Percentiles rank a stretch among this genome's conserved stretches.
These are phyloP conservation scores for Cercis canadensis DNA, from an alignment of 306 rosid genomes.

Conservation along the genomic window DNA sequence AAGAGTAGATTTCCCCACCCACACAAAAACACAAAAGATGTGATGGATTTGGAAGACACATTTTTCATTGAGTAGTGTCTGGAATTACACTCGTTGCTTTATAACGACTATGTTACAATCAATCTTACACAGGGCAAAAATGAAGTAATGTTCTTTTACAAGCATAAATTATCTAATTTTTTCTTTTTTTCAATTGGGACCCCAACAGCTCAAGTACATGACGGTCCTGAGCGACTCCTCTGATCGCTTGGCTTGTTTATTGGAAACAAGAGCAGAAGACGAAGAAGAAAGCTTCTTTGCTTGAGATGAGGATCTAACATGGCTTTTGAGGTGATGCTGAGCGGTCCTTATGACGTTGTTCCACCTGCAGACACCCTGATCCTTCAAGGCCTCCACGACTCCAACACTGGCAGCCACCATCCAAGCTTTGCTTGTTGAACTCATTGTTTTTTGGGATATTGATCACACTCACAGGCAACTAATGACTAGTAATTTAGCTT, in stretches of 20 bases:
- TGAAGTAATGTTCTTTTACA: not conserved
- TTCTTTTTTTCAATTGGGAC: slow-evolving; percentile 33
- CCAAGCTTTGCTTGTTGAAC: slow-evolving; percentile 41
- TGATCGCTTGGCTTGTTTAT: slow-evolving; percentile 43
- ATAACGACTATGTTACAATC: no score
- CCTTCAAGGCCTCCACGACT: slow-evolving; percentile 54
- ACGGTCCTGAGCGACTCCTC: slow-evolving; percentile 69
- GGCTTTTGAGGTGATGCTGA: slow-evolving; percentile 52
- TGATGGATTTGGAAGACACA: no score
- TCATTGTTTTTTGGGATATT: not conserved
- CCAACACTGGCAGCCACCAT: slow-evolving; percentile 48
- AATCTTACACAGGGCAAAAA: no score
- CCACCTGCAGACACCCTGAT: slow-evolving; percentile 66
- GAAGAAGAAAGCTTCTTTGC: slow-evolving; percentile 51
- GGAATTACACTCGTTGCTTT: no score
- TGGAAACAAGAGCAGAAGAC: slow-evolving; percentile 46
- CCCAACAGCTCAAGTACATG: slow-evolving; percentile 78
- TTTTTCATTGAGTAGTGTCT: no score
- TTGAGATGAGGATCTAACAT: slow-evolving; percentile 43
- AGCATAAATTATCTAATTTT: not conserved
- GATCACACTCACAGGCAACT: no score
- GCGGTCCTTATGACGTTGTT: slow-evolving; percentile 42
- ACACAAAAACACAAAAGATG: no score
- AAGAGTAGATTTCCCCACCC: no score
- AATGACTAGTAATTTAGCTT: no score